Percentiles rank a stretch among this genome's conserved stretches.
Evolutionary conservation across 139 green algal species (phyloP).

Genomic region (Desmodesmus armatus): DNA sequence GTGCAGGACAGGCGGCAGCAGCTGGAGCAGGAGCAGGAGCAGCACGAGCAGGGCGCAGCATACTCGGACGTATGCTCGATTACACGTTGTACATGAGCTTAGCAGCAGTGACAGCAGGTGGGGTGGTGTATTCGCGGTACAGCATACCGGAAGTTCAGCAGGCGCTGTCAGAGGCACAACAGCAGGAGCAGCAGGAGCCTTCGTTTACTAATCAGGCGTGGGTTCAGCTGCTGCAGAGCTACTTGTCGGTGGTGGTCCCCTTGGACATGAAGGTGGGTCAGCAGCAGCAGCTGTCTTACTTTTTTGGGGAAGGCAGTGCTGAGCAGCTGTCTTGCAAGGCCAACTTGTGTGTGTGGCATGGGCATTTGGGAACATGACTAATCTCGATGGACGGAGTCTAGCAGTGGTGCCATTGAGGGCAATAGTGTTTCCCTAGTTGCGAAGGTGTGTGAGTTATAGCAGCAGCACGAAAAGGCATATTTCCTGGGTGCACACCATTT

Average conservation of each 20-base stretch:
- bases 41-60: not conserved
- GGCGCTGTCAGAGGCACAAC: not conserved
- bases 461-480: not conserved
- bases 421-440: not conserved
- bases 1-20: not conserved
- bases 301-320: no score
- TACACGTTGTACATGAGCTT: not conserved
- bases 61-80: not conserved
- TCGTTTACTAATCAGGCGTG: not conserved
- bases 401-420: not conserved
- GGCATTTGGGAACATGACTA: no score
- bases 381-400: no score
- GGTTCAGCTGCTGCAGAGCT: not conserved
- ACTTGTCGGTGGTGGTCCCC: slow-evolving; percentile 18
- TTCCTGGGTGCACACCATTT: not conserved
- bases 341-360: no score
- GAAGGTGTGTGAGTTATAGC: not conserved
- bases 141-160: slow-evolving; percentile 26
- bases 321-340: no score
- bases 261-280: slow-evolving; percentile 33
- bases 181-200: not conserved
- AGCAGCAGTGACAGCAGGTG: not conserved
- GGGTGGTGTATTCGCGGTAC: slow-evolving; percentile 11
- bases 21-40: not conserved
- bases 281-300: not conserved